Evolutionary conservation across 345 rosid genomes (phyloP), one percentile per base, ranked within the genome.

Genomic region (Linum usitatissimum): DNA sequence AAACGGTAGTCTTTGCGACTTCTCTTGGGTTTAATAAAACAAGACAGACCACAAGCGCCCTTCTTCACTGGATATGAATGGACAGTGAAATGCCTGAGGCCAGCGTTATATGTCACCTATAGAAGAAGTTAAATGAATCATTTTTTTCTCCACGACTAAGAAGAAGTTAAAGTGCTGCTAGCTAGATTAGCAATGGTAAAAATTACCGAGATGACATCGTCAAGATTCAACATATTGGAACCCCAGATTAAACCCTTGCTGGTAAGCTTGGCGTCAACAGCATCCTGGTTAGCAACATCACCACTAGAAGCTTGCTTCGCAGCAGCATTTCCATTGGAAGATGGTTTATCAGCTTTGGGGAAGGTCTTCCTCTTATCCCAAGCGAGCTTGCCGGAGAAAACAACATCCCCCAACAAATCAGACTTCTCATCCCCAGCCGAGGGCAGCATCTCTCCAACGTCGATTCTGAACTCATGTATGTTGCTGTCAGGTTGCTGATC

Each of bases 191-290:
- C 14, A 45, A 10, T 10, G 51, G 51, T 6, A 45, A 34, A 13
- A 17, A 68, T 63, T 82, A 91, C 96, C 74, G 99, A 90, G 74
- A 93, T 76, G 59, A 90, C 80, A 48, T 93, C 86, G 13, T 82
- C 79, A 18, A 90, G 92, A 56, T 80, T 74, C 75, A 93, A 68
- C 80, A 87, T 67, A 64, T 76, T 75, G 75, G 84, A 80, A 64
- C 96, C 86, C 94, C 97, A 93, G 73, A 86, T 80, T 61, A 93
- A 78, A 30, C 90, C 97, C 71, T 71, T 87, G 80, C 85, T 82
- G 18, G 96, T 90, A 63, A 93, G 90, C 79, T 79, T 90, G 20
- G 96, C 90, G 71, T 85, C 77, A 13, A 84, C 77, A 55, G 82
- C 79, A 34, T 80, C 77, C 21, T 78, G 83, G 61, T 70, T 78